Base-by-base conservation (phyloP, 495 filamentous ascomycete species). In the Xylaria telfairii region DNA sequence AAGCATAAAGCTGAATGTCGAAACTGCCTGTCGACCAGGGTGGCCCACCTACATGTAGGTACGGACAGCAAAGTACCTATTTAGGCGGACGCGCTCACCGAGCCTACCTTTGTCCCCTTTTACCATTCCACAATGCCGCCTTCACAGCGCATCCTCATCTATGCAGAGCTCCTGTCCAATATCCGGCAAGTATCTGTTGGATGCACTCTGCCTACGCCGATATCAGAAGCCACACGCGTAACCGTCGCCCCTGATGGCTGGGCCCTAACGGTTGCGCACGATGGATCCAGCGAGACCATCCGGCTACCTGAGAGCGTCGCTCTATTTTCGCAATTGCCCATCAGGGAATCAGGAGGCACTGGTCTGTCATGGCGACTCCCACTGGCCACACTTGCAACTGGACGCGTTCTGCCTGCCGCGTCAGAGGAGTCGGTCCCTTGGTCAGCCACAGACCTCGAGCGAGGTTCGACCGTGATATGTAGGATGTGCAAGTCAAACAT, bases 81-180 rank as follows among this genome's bases (percentile, higher is more conserved):
- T 66, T 54, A 53, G 5, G 2, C 2, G 46, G 46, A 30, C 28
- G 47, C 34, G 21, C 17, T 44, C 57, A 53, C 13, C 19, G 17
- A 19, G 28, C 42, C 51, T 10, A n/a, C n/a, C n/a, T n/a, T n/a
- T n/a, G n/a, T 28, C 21, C 21, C 8, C 47, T 12, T 30, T 15
- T 1, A 54, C 30, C 30, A 49, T 30, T 47, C 67, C 76, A 69
- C 60, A n/a, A 83, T 83, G 81, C 64, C 72, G 49, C 15, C 51
- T 54, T 42, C 77, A 30, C 53, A 72, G 26, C 37, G 46, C 32
- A 77, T 89, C 24, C 81, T 84, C 60, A 83, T 97, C 24, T 95
- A 98, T 76, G 93, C 95, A 19, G 96, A 99, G 84, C 87, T 96
- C 0, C 86, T 98, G 5, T 85, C 90, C 69, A 93, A 97, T 76